Evolutionary conservation across 345 rosid species (phyloP), one percentile per base, ranked within the genome.

Genomic region (Eucalyptus pumila): DNA sequence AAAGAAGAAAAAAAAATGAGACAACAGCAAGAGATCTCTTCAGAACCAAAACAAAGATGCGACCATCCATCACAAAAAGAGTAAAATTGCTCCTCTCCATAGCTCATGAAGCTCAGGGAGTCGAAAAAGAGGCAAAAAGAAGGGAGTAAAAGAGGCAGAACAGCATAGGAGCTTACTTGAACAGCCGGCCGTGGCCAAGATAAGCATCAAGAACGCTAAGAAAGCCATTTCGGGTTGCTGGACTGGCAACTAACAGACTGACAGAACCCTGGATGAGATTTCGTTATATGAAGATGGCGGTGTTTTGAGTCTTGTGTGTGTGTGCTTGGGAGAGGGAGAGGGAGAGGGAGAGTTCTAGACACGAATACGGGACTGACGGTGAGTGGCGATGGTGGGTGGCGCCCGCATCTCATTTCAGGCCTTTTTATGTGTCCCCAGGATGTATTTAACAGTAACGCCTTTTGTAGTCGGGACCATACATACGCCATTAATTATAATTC

Each of bases 151-250:
- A 81, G 51, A 30, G 48, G 50, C 45, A 76, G 83, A 76, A 37
- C 83, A 19, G 42, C 42, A 37, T 11, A 89, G 87, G 17, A 86
- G 88, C 96, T 95, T 93, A 96, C 99, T 93, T 93, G 99, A 94
- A 92, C 90, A 92, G 87, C 94, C 96, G 49, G 92, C 40, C 86
- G 93, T 89, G 91, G 96, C 93, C 88, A 92, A 88, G 89, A 96
- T 86, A 83, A 96, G 92, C 92, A 94, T 87, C 54, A 95, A 87
- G 87, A 87, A 91, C 87, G 94, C 87, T 81, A 94, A 89, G 90
- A 89, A 76, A 87, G 95, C 94, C 99, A 97, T 97, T 37, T 37
- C 14, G 7, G 14, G 47, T 76, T 76, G 83, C 47, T 76, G 83
- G 83, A 76, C 83, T 40, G 83, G 83, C 83, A 37, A 76, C 83